phyloP scores from a whole-genome alignment of 2,329 filamentous ascomycete genomes.

The Colletotrichum tabaci region DNA sequence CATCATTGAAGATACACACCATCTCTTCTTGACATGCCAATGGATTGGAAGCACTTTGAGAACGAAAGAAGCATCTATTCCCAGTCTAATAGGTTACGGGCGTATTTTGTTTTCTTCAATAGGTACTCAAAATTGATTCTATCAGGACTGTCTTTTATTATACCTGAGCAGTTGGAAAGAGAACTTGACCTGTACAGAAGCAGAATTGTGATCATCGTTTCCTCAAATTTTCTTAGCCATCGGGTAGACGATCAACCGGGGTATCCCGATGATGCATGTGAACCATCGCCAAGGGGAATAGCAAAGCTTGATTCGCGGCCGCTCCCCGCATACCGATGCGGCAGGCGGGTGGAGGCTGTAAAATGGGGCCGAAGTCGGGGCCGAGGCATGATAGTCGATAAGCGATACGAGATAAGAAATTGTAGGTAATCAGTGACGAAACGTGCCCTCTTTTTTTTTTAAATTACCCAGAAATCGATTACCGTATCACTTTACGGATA shows the following conservation, averaged over 20 bases:
- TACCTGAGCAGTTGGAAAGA: too few species aligned
- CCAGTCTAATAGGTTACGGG: too few species aligned
- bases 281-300: constrained; percentile 18
- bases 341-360: constrained; percentile 8
- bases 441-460: constrained; percentile 23
- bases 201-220: not conserved
- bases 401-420: not conserved
- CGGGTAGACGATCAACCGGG: not conserved
- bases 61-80: not conserved
- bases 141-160: too few species aligned
- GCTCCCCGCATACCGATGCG: constrained; percentile 28
- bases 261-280: not conserved
- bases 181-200: too few species aligned
- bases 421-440: constrained; percentile 41
- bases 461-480: constrained; percentile 25
- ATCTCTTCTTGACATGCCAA: too few species aligned
- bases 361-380: constrained; percentile 27
- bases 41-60: too few species aligned
- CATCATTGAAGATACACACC: too few species aligned
- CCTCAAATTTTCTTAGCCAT: not conserved
- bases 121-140: too few species aligned
- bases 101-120: too few species aligned
- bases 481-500: constrained; percentile 17
- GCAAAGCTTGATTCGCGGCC: constrained; percentile 38
- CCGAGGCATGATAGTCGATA: constrained; percentile 11